Conservation (phyloP, 2,329 filamentous ascomycete species). For the Whalleya microplaca region DNA sequence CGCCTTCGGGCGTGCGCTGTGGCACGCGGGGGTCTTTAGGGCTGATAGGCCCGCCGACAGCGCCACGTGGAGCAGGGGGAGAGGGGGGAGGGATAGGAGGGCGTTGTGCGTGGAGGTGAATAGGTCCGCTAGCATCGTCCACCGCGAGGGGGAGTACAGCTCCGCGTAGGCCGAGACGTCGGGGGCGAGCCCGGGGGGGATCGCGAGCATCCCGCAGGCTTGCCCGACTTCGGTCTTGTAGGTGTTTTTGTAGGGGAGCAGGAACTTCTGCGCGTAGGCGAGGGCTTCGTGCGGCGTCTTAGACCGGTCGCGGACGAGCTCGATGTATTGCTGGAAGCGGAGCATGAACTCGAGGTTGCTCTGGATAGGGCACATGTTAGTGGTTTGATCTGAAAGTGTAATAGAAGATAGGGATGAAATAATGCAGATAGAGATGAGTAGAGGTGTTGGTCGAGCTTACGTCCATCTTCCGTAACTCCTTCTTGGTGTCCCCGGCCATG, state of each 20-base stretch:
- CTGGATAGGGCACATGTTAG: conserved; percentile 9
- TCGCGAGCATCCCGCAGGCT: conserved; percentile 81
- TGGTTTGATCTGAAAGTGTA: neutral
- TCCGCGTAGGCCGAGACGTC: conserved; percentile 47
- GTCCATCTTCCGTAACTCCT: conserved; percentile 85
- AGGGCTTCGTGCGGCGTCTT: conserved; percentile 76
- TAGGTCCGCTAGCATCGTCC: conserved; percentile 74
- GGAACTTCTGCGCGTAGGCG: conserved; percentile 78
- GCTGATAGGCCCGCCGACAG: conserved; percentile 90
- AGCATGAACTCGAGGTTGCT: conserved; percentile 86
- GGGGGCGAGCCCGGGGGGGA: conserved; percentile 59
- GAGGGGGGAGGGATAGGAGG: conserved; percentile 79
- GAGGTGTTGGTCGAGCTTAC: conserved; percentile 52
- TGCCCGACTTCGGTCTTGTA: conserved; percentile 71
- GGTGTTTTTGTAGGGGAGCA: conserved; percentile 70
- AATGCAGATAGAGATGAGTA: neutral
- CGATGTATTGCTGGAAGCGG: conserved; percentile 92
- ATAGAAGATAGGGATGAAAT: conserved; percentile 1
- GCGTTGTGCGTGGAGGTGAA: conserved; percentile 88
- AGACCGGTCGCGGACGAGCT: conserved; percentile 74
- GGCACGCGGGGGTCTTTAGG: conserved; percentile 93
- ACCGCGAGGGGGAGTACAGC: conserved; percentile 75
- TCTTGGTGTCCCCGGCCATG: conserved; percentile 76
- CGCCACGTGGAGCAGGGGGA: conserved; percentile 87
- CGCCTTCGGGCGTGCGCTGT: conserved; percentile 55